Base-by-base conservation (phyloP, 2,329 filamentous ascomycete species). In the Leptographium flavum region DNA sequence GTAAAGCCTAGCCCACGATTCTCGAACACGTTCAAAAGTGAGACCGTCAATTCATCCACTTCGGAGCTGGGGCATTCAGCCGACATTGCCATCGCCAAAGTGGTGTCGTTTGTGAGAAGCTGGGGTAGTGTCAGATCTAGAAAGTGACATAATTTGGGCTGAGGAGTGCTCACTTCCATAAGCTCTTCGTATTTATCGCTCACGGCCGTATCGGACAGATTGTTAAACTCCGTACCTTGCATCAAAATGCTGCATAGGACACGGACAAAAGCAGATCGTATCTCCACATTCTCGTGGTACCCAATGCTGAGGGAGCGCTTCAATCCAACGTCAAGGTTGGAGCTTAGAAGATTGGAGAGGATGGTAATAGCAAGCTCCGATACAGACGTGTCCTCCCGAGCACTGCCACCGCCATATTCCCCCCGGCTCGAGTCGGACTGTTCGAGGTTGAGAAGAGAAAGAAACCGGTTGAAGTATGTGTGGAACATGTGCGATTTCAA, bases 401-500 rank as follows among this genome's bases (percentile, higher is more conserved):
- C 56, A 2, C 61, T 50, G 4, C 63, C 47, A 11, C 62, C 49
- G 31, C 59, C 50, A 19, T 59, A 51, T 33, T 78, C 73, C 8
- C 56, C 59, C 43, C 64, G 62, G n/a, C 59, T 57, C 17, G 61
- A 55, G 5, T 73, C 69, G 1, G 62, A 54, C 0, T 68, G 59
- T 45, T 81, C 76, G 42, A 74, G 66, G 49, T 79, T 79, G 25
- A 83, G 64, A 5, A 83, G 62, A 1, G 76, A 80, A 19, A 83
- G 63, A 54, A 83, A 83, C 8, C 77, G 68, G 50, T 80, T 82
- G 60, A 83, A 83, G 57, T 83, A 83, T 7, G 73, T 76, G 49
- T 81, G 76, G 54, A 83, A 83, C 72, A 83, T 78, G 54, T 82
- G 74, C 1, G 76, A 79, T 56, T 83, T 83, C 43, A 79, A 67